phyloP scores from a whole-genome alignment of 2,329 filamentous ascomycete species.

The Pseudocercospora ulei region DNA sequence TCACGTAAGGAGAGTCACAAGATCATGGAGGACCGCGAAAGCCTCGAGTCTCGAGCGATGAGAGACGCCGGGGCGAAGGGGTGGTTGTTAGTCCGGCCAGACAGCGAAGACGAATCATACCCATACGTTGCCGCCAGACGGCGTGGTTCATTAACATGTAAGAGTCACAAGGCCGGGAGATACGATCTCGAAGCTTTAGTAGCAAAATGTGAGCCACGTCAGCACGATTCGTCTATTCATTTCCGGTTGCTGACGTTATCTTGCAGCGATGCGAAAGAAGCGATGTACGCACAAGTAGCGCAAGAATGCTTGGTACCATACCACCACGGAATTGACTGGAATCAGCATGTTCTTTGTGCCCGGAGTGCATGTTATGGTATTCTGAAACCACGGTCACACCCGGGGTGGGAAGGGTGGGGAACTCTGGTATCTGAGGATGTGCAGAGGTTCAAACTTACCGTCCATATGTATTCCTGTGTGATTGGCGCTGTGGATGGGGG shows the following conservation, averaged over 20 bases:
- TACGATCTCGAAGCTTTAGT: constrained; percentile 16
- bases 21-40: constrained; percentile 5
- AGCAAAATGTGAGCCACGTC: constrained; percentile 10
- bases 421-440: too few relatives aligned
- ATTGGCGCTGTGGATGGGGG: too few relatives aligned
- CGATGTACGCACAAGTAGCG: constrained; percentile 7
- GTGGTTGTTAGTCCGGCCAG: constrained; percentile 2
- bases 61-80: background rate
- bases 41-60: constrained; percentile 1
- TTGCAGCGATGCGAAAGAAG: constrained; percentile 5
- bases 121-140: constrained; percentile 3
- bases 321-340: too few relatives aligned
- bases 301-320: background rate
- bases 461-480: too few relatives aligned
- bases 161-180: constrained; percentile 8
- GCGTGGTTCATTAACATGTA: constrained; percentile 7
- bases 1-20: constrained; percentile 4
- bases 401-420: too few relatives aligned
- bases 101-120: constrained; percentile 11
- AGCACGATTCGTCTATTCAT: background rate
- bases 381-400: too few relatives aligned
- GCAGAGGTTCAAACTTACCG: too few relatives aligned
- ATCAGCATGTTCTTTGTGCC: too few relatives aligned
- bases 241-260: background rate
- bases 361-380: too few relatives aligned